Percentiles rank a stretch among this genome's conserved stretches.
These are phyloP conservation scores for Pythium brassicae DNA, from an alignment of 352 stramenopile species.

Conservation along the genomic window DNA sequence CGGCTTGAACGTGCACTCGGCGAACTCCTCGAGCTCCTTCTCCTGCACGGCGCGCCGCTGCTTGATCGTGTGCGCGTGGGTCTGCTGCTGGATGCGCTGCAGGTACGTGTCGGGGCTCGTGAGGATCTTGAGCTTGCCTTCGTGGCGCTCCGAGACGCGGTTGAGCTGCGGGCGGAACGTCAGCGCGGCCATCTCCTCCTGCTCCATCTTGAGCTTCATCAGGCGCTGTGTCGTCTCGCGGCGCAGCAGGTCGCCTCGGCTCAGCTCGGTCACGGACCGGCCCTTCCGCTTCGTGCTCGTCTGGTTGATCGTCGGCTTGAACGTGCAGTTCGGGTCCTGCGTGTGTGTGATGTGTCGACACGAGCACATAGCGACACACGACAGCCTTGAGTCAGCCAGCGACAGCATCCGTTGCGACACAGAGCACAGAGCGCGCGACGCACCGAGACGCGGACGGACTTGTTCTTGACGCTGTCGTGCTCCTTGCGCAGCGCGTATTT, in stretches of 20 bases:
- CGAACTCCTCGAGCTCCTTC: slow-evolving; percentile 80
- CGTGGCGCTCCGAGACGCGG: slow-evolving; percentile 50
- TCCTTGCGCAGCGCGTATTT: slow-evolving; percentile 76
- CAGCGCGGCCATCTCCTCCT: slow-evolving; percentile 77
- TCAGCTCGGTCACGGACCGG: slow-evolving; percentile 76
- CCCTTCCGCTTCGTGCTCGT: slow-evolving; percentile 53
- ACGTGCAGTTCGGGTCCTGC: slow-evolving; percentile 80
- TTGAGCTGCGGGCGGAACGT: slow-evolving; percentile 81
- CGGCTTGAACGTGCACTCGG: slow-evolving; percentile 83
- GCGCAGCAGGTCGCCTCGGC: slow-evolving; percentile 67
- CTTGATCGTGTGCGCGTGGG: slow-evolving; percentile 62
- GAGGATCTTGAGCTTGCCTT: slow-evolving; percentile 78
- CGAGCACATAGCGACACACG: background rate
- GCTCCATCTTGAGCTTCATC: slow-evolving; percentile 87
- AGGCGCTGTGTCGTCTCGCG: slow-evolving; percentile 72
- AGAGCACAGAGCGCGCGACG: background rate
- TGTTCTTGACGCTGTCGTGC: slow-evolving; percentile 77
- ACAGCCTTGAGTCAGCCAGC: background rate
- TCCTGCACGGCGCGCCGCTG: slow-evolving; percentile 70
- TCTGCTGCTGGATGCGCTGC: slow-evolving; percentile 77
- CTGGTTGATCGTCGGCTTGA: slow-evolving; percentile 80
- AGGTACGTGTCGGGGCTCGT: slow-evolving; percentile 78
- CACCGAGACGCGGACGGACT: slow-evolving; percentile 55
- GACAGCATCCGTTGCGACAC: background rate
- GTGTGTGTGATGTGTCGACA: background rate